Base-by-base conservation (phyloP, 305 asterid species). In the Fraxinus platypoda region DNA sequence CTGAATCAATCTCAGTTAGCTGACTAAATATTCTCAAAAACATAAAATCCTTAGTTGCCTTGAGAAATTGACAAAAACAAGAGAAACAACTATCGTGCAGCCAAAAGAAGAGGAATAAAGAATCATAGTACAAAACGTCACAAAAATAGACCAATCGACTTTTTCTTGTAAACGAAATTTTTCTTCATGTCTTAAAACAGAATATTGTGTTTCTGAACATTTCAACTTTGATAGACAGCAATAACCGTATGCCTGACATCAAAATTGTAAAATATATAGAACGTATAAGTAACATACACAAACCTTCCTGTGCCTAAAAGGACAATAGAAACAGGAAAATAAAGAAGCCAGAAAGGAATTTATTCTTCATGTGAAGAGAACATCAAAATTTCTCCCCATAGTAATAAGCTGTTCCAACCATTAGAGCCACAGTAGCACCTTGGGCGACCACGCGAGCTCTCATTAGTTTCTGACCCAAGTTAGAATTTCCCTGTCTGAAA, bases 391-490 rank as follows among this genome's bases (percentile, higher is more conserved):
- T 91, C 72, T 95, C 97, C 37, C 97, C 98, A 25, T 91, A 94
- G 90, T 88, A 95, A 83, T 88, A 94, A 66, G 98, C 99, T 74
- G 97, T 91, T 41, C 99, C 99, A n/a, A 94, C 97, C 98, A 93
- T 95, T 75, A 95, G 86, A 6, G 98, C 98, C 80, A 94, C 98
- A 4, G 98, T 95, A 78, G 94, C 99, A 81, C 98, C 98, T 88
- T 94, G 99, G 37, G 87, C 98, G n/a, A 93, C 97, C 79, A 95
- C 99, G 78, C 98, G 98, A 86, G 98, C 98, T 81, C 98, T 87
- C 98, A 94, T 95, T 84, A 95, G 87, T 89, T 92, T 92, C 89
- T 95, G 99, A 76, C 98, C 98, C 87, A 95, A 83, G 9, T 84
- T 86, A 76, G 99, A 91, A 84, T 93, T 94, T 59, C 98, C 99